Percentiles rank a stretch among this genome's conserved stretches.
phyloP scores from a whole-genome alignment of 176 grass and related monocot species.

The Zoysia pacifica region DNA sequence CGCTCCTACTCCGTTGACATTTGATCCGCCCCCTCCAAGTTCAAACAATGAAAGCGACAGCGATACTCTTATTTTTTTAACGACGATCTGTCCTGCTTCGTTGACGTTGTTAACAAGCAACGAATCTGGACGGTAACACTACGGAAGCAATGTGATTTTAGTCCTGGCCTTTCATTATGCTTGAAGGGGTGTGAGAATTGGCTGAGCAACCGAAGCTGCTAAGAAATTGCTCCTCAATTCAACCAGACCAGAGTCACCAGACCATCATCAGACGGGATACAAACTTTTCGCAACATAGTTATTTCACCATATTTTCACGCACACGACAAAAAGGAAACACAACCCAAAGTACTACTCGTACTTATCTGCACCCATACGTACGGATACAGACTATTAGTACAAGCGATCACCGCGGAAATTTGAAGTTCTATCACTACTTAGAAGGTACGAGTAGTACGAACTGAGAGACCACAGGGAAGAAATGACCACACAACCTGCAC shows the following conservation, averaged over 20 bases:
- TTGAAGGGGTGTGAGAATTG: background rate
- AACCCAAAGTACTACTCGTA: background rate
- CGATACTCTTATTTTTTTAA: no score
- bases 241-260: background rate
- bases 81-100: background rate
- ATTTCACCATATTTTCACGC: background rate
- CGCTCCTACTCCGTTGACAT: conserved; percentile 22
- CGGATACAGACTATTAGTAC: background rate
- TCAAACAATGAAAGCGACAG: conserved; percentile 1
- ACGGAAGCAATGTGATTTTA: background rate
- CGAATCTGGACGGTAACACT: no score
- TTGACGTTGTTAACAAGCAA: conserved; percentile 29
- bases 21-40: background rate
- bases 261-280: background rate
- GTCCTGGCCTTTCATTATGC: conserved; percentile 22
- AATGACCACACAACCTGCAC: background rate
- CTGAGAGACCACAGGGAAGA: background rate
- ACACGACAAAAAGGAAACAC: background rate
- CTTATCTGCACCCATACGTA: background rate
- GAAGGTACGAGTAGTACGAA: background rate
- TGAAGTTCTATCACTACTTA: background rate
- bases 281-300: background rate
- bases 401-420: background rate
- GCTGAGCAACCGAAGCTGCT: background rate
- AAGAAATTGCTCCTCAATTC: background rate